Percentiles rank a stretch among this genome's conserved stretches.
These are phyloP conservation scores for Cornus suecica DNA, from an alignment of 148 eudicot genomes.

Conservation along the genomic window DNA sequence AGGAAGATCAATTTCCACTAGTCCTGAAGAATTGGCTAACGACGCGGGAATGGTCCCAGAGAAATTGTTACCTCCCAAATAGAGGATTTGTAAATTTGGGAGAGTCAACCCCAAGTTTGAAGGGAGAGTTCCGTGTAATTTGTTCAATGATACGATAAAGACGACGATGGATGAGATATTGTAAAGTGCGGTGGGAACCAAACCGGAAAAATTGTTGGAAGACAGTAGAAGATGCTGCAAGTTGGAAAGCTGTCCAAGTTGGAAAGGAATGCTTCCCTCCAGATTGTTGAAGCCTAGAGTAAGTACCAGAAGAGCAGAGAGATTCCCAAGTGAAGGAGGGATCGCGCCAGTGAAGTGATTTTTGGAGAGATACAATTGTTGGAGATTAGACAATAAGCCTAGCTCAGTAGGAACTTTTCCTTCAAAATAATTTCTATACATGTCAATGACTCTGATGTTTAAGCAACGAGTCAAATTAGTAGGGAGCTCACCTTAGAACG, in stretches of 20 bases:
- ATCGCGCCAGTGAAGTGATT: slow-evolving; percentile 3
- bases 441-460: background rate
- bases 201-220: background rate
- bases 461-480: background rate
- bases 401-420: slow-evolving; percentile 1
- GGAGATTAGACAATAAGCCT: background rate
- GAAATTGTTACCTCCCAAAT: background rate
- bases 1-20: background rate
- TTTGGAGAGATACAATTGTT: background rate
- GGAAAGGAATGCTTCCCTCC: slow-evolving; percentile 1
- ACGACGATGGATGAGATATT: background rate
- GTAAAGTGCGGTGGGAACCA: slow-evolving; percentile 5
- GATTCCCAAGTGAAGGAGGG: slow-evolving; percentile 8
- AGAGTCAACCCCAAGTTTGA: slow-evolving; percentile 10
- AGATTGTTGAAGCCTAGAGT: background rate
- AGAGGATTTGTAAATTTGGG: background rate
- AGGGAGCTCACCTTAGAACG: background rate
- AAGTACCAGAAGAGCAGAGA: background rate
- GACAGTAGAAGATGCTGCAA: background rate
- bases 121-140: slow-evolving; percentile 5
- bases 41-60: slow-evolving; percentile 2
- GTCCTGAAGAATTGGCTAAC: slow-evolving; percentile 11
- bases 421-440: background rate
- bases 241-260: slow-evolving; percentile 1
- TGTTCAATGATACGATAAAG: background rate